These are phyloP conservation scores for Pseudozyma sp. DNA, from an alignment of 1,284 basidiomycete genomes.

Conservation along the genomic window DNA sequence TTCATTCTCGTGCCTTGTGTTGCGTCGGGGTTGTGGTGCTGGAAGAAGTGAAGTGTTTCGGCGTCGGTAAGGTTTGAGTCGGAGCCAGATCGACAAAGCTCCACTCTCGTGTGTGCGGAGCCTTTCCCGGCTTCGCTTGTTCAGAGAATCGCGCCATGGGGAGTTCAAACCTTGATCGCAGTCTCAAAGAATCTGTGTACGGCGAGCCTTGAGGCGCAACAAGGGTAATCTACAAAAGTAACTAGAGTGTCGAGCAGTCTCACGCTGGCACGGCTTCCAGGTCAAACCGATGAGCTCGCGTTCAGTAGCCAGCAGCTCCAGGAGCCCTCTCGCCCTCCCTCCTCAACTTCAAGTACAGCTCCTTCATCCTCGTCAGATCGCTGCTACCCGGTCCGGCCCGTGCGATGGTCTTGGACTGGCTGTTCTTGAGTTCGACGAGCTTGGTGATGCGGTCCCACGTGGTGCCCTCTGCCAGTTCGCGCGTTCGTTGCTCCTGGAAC, in stretches of 20 bases:
- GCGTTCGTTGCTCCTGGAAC: conserved; percentile 79
- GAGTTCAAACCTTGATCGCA: neutral
- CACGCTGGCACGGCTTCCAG: too few species aligned
- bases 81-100: too few species aligned
- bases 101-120: neutral
- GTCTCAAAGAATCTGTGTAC: neutral
- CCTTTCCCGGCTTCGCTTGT: neutral
- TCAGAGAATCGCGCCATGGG: too few species aligned
- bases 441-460: conserved; percentile 95
- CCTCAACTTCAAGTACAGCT: conserved; percentile 58
- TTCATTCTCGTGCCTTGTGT: too few species aligned
- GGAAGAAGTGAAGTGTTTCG: too few species aligned
- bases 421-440: conserved; percentile 89
- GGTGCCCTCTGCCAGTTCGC: conserved; percentile 86
- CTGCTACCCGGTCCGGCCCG: conserved; percentile 87
- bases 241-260: too few species aligned
- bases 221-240: conserved; percentile 10
- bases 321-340: conserved; percentile 66
- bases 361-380: conserved; percentile 89
- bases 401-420: conserved; percentile 92
- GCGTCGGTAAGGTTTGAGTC: too few species aligned
- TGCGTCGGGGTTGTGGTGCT: too few species aligned
- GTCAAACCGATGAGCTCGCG: neutral
- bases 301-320: conserved; percentile 64
- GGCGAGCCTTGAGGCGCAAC: neutral